Evolutionary conservation across 2,329 filamentous ascomycete species (phyloP), one percentile per base, ranked within the genome.

Genomic region (Fusarium albidum): DNA sequence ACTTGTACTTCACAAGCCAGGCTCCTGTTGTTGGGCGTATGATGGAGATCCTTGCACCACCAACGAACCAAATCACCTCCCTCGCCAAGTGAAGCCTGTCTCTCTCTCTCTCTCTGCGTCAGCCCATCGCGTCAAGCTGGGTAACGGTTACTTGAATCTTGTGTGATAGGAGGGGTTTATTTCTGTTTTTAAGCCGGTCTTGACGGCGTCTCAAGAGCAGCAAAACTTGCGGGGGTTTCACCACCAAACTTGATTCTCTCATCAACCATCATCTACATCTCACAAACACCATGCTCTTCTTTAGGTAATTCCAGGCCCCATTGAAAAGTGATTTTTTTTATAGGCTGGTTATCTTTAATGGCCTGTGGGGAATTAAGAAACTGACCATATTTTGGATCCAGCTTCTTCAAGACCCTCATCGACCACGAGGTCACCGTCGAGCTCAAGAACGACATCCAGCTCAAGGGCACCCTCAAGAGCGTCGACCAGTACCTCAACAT

Each of bases 401-500:
- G 91, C 79, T 98, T 97, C 81, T 98, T 98, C 87, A 98, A 98
- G 77, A 98, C 94, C 47, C 90, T 98, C 69, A 96, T 97, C 73
- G 95, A 97, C 80, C 90, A 95, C 66, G 88, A 96, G 80, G 93
- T 99, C 70, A 98, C 93, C 39, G 92, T 99, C 72, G 95, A 99
- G 81, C 90, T 99, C 74, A 99, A 99, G 79, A 99, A 99, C 75
- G 95, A 99, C 78, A 96, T 99, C 67, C 92, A 93, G 72, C 96
- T 99, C 74, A 91, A 91, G 68, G 95, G 95, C 64, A 96, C 89
- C 29, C 83, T 99, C 64, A 99, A 98, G 82, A 96, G 91, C 71
- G 94, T 99, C 64, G 95, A 99, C 74, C 95, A 98, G 79, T 99
- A 96, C 77, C 86, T 99, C 71, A 99, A 99, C 79, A 97, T 99